phyloP scores from a whole-genome alignment of 805 yeast genomes.

The Pichia nanzhaoensis region DNA sequence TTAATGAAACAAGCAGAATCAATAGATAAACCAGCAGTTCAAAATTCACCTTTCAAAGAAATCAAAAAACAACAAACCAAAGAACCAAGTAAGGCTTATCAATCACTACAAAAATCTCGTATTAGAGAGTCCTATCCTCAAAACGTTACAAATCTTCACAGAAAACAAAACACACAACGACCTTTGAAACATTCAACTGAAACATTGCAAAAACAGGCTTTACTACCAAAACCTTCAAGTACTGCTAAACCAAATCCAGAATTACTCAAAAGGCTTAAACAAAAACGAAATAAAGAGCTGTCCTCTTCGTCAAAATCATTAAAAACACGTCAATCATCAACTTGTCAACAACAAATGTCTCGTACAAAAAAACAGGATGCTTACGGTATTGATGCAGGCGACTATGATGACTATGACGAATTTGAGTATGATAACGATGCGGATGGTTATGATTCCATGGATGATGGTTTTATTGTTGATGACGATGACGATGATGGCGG shows the following conservation, averaged over 20 bases:
- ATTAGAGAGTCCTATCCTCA: background rate
- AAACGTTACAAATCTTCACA: background rate
- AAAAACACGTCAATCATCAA: too few species aligned
- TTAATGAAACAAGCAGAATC: slow-evolving; percentile 62
- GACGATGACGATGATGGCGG: slow-evolving; percentile 20
- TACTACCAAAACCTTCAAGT: slow-evolving; percentile 8
- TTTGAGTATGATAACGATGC: slow-evolving; percentile 10
- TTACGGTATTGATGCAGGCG: slow-evolving; percentile 27
- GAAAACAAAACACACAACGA: background rate
- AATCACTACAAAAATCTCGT: slow-evolving; percentile 13
- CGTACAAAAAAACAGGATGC: slow-evolving; percentile 5
- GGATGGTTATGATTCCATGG: slow-evolving; percentile 22
- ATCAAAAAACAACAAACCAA: background rate
- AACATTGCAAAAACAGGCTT: too few species aligned
- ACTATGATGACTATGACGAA: slow-evolving; percentile 30
- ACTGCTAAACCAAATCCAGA: slow-evolving; percentile 54
- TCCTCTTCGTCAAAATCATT: background rate
- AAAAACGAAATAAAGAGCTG: slow-evolving; percentile 13
- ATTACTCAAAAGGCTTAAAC: slow-evolving; percentile 40
- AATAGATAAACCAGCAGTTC: slow-evolving; percentile 46
- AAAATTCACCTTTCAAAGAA: slow-evolving; percentile 21
- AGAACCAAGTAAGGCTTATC: slow-evolving; percentile 12
- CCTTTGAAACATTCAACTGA: too few species aligned
- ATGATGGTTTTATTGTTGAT: slow-evolving; percentile 40
- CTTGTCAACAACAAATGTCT: too few species aligned